A percentile compares a stretch with the other conserved stretches of the same genome.
Conservation (phyloP, 352 stramenopile genomes). For the Pythium guiyangense region DNA sequence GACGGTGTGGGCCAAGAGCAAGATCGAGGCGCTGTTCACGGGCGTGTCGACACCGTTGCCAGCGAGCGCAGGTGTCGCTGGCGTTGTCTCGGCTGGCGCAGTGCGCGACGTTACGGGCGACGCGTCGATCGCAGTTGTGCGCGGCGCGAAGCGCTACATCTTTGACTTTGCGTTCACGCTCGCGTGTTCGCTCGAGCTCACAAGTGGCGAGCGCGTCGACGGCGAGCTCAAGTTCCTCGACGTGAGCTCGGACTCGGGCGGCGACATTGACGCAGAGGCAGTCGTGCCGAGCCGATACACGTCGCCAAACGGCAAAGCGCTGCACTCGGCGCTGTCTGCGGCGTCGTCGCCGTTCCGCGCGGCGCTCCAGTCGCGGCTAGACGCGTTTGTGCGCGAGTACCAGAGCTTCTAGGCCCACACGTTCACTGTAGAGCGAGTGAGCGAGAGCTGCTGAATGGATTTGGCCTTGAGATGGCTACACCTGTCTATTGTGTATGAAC, state of each 20-base stretch:
- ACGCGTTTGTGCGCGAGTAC: constrained; percentile 68
- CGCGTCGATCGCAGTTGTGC: constrained; percentile 89
- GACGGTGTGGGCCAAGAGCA: constrained; percentile 79
- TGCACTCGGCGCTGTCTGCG: constrained; percentile 57
- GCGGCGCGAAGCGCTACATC: constrained; percentile 92
- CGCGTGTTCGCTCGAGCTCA: constrained; percentile 30
- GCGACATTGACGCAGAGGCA: constrained; percentile 70
- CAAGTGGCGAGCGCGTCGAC: constrained; percentile 19
- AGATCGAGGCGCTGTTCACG: constrained; percentile 57
- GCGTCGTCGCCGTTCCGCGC: constrained; percentile 53
- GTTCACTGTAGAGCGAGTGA: not conserved
- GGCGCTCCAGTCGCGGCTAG: constrained; percentile 44
- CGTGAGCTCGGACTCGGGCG: constrained; percentile 71
- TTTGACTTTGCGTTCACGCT: constrained; percentile 79
- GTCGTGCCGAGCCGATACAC: constrained; percentile 67
- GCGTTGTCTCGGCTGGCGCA: constrained; percentile 49
- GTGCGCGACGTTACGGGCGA: constrained; percentile 89
- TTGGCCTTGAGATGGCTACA: constrained; percentile 1
- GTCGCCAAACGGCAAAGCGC: constrained; percentile 54
- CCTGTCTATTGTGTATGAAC: not conserved
- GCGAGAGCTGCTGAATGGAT: not conserved
- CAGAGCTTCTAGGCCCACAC: constrained; percentile 49
- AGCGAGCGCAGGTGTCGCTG: constrained; percentile 16
- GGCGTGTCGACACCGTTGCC: constrained; percentile 34
- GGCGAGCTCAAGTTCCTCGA: constrained; percentile 79